phyloP scores from a whole-genome alignment of 2,329 filamentous ascomycete genomes.

The Hirsutella minnesotensis region DNA sequence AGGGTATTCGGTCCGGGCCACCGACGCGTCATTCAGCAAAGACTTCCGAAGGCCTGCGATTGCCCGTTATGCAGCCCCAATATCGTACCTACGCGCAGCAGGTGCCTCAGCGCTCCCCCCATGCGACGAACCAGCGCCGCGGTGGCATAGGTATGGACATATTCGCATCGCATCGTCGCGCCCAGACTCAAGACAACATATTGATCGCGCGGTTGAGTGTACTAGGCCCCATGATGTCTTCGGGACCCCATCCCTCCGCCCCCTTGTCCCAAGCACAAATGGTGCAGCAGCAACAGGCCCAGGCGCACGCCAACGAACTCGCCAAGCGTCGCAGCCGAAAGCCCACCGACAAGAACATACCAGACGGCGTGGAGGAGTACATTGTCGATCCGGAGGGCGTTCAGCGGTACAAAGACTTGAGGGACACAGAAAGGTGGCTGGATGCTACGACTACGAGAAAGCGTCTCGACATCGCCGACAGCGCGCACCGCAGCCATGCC shows the following conservation, averaged over 20 bases:
- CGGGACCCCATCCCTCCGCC: constrained; percentile 37
- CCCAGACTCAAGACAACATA: too few relatives aligned
- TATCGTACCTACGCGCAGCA: constrained; percentile 41
- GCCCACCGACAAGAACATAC: constrained; percentile 89
- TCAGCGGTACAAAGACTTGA: constrained; percentile 68
- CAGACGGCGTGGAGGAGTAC: constrained; percentile 76
- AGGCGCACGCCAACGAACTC: constrained; percentile 47
- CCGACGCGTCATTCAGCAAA: too few relatives aligned
- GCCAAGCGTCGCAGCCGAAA: constrained; percentile 75
- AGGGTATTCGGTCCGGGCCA: too few relatives aligned
- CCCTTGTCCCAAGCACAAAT: constrained; percentile 43
- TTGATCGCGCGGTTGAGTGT: too few relatives aligned
- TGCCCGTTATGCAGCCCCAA: constrained; percentile 45
- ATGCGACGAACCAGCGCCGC: constrained; percentile 35
- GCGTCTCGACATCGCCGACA: constrained; percentile 58
- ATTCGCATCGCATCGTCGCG: neutral
- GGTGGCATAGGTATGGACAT: constrained; percentile 38
- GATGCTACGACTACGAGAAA: constrained; percentile 94
- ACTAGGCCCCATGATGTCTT: constrained; percentile 44
- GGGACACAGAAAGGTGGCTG: constrained; percentile 76
- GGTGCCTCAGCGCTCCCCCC: constrained; percentile 35
- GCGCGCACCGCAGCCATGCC: constrained; percentile 40
- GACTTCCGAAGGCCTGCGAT: too few relatives aligned
- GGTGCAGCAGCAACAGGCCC: constrained; percentile 36
- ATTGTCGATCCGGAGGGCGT: constrained; percentile 68